A percentile compares a stretch with the other conserved stretches of the same genome.
These are phyloP conservation scores for Fraxinus dipetala DNA, from an alignment of 305 asterid genomes.

Conservation along the genomic window DNA sequence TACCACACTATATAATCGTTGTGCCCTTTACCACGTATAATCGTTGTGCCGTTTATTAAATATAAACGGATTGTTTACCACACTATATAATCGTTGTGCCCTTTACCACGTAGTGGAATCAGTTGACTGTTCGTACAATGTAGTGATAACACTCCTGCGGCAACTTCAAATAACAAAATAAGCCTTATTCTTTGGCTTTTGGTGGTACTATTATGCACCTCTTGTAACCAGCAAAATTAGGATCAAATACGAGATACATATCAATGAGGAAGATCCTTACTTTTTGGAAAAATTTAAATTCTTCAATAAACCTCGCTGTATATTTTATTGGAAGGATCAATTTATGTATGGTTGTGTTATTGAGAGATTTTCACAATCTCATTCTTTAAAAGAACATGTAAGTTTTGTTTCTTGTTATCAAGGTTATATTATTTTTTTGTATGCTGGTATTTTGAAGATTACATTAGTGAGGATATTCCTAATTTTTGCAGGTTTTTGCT, in stretches of 20 bases:
- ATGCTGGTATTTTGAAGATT: not conserved
- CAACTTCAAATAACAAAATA: not conserved
- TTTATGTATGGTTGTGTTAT: not conserved
- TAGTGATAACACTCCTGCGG: not conserved
- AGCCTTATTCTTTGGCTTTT: not conserved
- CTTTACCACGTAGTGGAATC: not conserved
- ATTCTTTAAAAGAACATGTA: not conserved
- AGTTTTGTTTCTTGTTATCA: not conserved
- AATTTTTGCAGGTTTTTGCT: not conserved
- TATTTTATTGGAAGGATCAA: not conserved
- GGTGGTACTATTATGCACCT: not conserved
- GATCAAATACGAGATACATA: not conserved
- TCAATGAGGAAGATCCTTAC: not conserved
- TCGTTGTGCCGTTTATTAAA: not conserved
- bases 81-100: slow-evolving; percentile 4
- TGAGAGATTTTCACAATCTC: not conserved
- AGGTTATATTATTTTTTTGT: not conserved
- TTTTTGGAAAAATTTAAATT: not conserved
- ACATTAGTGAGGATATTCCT: not conserved
- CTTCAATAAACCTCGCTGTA: not conserved
- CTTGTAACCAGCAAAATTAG: not conserved
- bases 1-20: not conserved
- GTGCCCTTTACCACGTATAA: not conserved
- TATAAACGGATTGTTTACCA: not conserved
- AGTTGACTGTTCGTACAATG: not conserved